A percentile compares a stretch with the other conserved stretches of the same genome.
phyloP scores from a whole-genome alignment of 2,329 filamentous ascomycete genomes.

The Colletotrichum somersetense region DNA sequence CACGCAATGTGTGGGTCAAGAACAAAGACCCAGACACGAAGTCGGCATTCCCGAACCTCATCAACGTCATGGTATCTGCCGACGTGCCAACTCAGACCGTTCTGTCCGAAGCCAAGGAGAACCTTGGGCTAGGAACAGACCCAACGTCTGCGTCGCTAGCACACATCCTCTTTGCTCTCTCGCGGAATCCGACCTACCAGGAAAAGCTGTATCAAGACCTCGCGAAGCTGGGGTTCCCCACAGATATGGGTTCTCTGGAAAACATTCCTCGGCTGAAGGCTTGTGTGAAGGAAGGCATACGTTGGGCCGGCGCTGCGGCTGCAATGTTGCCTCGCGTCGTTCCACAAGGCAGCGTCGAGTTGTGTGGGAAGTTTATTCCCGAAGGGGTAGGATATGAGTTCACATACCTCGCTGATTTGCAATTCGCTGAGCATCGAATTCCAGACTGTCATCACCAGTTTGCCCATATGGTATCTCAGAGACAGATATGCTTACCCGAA shows the following conservation, averaged over 20 bases:
- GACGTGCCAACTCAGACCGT: conserved; percentile 45
- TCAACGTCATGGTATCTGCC: conserved; percentile 43
- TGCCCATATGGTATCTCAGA: conserved; percentile 31
- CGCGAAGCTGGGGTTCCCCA: conserved; percentile 41
- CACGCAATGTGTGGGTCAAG: conserved; percentile 3
- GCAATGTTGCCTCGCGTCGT: conserved; percentile 48
- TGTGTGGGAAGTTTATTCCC: conserved; percentile 45
- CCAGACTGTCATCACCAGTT: too few species aligned
- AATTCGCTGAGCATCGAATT: conserved; percentile 44
- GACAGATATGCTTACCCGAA: conserved; percentile 46
- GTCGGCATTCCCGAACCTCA: conserved; percentile 41
- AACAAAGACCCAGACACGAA: not conserved
- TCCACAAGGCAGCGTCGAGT: conserved; percentile 44
- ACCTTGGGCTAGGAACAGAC: conserved; percentile 50
- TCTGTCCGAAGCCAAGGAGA: conserved; percentile 49
- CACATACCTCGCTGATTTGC: conserved; percentile 41
- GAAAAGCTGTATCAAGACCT: conserved; percentile 45
- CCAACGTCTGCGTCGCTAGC: conserved; percentile 48
- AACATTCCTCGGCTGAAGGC: conserved; percentile 43
- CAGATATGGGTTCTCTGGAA: conserved; percentile 45
- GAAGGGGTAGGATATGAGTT: conserved; percentile 41
- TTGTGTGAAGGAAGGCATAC: conserved; percentile 45
- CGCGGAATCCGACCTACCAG: conserved; percentile 46
- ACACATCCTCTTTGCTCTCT: conserved; percentile 49
- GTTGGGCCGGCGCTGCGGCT: conserved; percentile 47